Evolutionary conservation across 345 rosid genomes (phyloP).

Genomic region (Trapa bicornis): DNA sequence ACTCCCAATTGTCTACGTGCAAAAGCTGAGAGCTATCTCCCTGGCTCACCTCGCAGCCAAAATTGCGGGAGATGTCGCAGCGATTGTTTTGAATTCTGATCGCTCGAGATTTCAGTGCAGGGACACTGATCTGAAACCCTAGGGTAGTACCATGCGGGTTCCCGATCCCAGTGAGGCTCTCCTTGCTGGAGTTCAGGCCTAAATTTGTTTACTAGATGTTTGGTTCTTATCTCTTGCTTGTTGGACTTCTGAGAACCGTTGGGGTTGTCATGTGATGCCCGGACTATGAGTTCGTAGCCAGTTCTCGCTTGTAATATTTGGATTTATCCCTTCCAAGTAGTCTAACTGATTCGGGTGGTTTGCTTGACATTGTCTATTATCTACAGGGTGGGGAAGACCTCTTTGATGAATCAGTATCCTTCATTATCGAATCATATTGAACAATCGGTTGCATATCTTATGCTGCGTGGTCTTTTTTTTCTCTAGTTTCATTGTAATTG

Average conservation of each 20-base stretch:
- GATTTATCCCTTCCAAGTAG: neutral
- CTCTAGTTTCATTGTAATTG: constrained; percentile 1
- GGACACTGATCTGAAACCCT: neutral
- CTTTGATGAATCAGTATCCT: constrained; percentile 97
- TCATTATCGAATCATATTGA: neutral
- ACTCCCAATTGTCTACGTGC: neutral
- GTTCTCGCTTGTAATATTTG: neutral
- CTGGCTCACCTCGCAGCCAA: neutral
- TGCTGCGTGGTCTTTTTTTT: neutral
- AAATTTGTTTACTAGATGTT: neutral
- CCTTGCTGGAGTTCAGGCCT: neutral
- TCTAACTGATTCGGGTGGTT: neutral
- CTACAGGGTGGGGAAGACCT: constrained; percentile 92
- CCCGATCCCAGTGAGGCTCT: neutral
- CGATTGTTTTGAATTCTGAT: neutral
- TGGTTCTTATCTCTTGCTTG: neutral
- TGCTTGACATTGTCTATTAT: constrained; percentile 9
- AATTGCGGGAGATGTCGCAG: neutral
- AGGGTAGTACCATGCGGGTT: neutral
- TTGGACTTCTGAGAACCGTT: neutral
- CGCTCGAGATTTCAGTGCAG: neutral
- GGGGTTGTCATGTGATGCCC: no score
- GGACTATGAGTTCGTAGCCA: no score
- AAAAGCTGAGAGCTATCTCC: neutral
- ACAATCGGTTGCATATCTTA: neutral